A percentile compares a stretch with the other conserved stretches of the same genome.
Conservation (phyloP, 345 rosid species). For the Salix purpurea region DNA sequence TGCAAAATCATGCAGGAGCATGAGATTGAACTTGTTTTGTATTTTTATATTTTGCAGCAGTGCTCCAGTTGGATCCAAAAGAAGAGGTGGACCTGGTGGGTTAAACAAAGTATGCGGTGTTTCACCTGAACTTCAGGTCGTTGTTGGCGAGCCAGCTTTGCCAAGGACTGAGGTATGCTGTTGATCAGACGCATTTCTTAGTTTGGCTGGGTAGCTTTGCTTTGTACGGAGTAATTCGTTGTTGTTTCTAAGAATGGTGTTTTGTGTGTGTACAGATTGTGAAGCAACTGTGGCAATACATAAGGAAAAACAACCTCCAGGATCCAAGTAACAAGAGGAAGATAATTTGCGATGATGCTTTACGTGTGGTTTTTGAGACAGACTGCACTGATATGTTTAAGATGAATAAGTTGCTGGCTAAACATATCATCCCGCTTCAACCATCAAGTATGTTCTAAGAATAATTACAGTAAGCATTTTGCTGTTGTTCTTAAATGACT, state of each 20-base stretch:
- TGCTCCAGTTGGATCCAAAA: constrained; percentile 64
- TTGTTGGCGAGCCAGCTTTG: constrained; percentile 92
- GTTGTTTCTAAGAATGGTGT: constrained; percentile 8
- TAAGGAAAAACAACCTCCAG: constrained; percentile 94
- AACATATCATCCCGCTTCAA: constrained; percentile 81
- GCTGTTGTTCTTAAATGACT: background rate
- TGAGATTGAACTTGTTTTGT: constrained; percentile 6
- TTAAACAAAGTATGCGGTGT: constrained; percentile 93
- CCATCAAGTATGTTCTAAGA: constrained; percentile 58
- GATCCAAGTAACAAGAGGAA: constrained; percentile 97
- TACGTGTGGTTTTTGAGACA: constrained; percentile 85
- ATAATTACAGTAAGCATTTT: background rate
- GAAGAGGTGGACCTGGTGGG: constrained; percentile 96
- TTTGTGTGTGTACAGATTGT: constrained; percentile 55
- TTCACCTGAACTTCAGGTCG: constrained; percentile 80
- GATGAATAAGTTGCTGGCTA: constrained; percentile 91
- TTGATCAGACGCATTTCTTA: background rate
- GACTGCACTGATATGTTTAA: constrained; percentile 99
- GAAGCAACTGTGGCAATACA: constrained; percentile 95
- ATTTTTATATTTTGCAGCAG: constrained; percentile 38
- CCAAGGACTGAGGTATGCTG: constrained; percentile 82
- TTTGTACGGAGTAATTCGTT: background rate
- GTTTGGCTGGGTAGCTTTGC: background rate
- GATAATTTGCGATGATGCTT: constrained; percentile 90
- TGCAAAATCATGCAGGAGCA: background rate